phyloP scores from a whole-genome alignment of 2,329 filamentous ascomycete species.

The Penicillium sclerotiorum region DNA sequence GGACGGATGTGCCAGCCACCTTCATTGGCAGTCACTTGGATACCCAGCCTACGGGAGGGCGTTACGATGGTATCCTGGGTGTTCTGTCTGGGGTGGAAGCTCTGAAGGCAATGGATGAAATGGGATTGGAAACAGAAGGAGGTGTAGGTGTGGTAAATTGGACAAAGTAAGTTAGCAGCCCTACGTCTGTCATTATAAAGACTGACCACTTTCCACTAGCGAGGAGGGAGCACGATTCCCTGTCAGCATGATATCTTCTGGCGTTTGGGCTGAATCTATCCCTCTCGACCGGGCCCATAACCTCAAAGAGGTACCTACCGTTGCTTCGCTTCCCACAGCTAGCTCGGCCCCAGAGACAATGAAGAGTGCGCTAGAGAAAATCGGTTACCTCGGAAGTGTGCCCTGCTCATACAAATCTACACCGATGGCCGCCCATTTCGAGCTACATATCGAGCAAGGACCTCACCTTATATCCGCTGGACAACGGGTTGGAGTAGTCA shows the following conservation, averaged over 20 bases:
- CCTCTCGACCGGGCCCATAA: slow-evolving; percentile 63
- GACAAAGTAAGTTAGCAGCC: slow-evolving; percentile 40
- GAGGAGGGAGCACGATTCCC: slow-evolving; percentile 81
- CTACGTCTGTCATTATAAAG: too few species aligned
- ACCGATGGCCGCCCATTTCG: slow-evolving; percentile 74
- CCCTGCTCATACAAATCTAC: slow-evolving; percentile 59
- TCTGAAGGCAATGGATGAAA: slow-evolving; percentile 68
- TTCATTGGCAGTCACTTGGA: slow-evolving; percentile 72
- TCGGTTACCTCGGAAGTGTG: slow-evolving; percentile 66
- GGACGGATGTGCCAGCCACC: slow-evolving; percentile 61
- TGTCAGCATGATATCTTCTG: slow-evolving; percentile 70
- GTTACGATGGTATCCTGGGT: slow-evolving; percentile 68
- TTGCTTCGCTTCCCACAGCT: slow-evolving; percentile 44
- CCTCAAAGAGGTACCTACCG: slow-evolving; percentile 61
- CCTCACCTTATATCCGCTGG: slow-evolving; percentile 68
- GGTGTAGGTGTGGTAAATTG: slow-evolving; percentile 72
- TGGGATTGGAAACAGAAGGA: slow-evolving; percentile 67
- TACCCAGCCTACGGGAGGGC: slow-evolving; percentile 58
- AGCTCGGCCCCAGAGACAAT: slow-evolving; percentile 63
- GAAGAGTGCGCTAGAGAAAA: slow-evolving; percentile 69
- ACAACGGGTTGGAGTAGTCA: slow-evolving; percentile 69
- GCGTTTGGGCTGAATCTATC: slow-evolving; percentile 72
- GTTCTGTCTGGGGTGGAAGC: slow-evolving; percentile 74
- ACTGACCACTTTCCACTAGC: too few species aligned
- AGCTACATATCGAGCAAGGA: slow-evolving; percentile 82